phyloP scores from a whole-genome alignment of 225 moss, liverwort and hornwort species.

The Sphagnum tenellum region DNA sequence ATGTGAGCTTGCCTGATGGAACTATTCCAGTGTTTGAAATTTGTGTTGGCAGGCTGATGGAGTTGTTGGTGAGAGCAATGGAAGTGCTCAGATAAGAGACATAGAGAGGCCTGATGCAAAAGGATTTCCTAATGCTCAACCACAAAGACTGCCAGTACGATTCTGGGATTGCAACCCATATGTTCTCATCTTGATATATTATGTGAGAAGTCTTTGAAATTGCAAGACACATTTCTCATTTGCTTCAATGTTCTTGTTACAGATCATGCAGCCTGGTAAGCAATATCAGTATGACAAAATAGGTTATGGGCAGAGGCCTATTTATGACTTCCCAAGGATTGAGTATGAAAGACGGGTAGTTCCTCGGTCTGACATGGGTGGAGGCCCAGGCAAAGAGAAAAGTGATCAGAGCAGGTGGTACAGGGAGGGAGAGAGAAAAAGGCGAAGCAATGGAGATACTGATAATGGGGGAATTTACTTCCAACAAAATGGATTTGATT shows the following conservation, averaged over 20 bases:
- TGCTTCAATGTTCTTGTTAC: slow-evolving; percentile 4
- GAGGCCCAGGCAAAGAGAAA: slow-evolving; percentile 37
- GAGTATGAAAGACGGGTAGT: slow-evolving; percentile 43
- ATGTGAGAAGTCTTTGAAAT: too few relatives aligned
- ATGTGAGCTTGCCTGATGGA: too few relatives aligned
- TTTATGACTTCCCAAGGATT: slow-evolving; percentile 40
- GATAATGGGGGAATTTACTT: slow-evolving; percentile 36
- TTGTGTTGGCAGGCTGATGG: slow-evolving; percentile 45
- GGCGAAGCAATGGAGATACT: slow-evolving; percentile 27
- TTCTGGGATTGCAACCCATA: background rate
- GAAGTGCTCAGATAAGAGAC: slow-evolving; percentile 32
- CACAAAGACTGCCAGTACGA: slow-evolving; percentile 51
- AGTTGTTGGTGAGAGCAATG: slow-evolving; percentile 54
- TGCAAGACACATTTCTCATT: too few relatives aligned
- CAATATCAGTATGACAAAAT: slow-evolving; percentile 58
- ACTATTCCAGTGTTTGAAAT: slow-evolving; percentile 1
- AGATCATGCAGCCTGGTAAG: slow-evolving; percentile 28
- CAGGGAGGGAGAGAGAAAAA: slow-evolving; percentile 41
- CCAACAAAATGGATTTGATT: slow-evolving; percentile 68
- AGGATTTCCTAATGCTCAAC: slow-evolving; percentile 53
- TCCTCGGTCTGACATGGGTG: slow-evolving; percentile 28
- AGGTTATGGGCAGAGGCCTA: slow-evolving; percentile 30
- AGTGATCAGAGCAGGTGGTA: slow-evolving; percentile 45
- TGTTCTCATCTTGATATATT: too few relatives aligned
- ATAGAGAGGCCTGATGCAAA: slow-evolving; percentile 44